phyloP scores from a whole-genome alignment of 257 asterid genomes.

The Jacaranda copaia region DNA sequence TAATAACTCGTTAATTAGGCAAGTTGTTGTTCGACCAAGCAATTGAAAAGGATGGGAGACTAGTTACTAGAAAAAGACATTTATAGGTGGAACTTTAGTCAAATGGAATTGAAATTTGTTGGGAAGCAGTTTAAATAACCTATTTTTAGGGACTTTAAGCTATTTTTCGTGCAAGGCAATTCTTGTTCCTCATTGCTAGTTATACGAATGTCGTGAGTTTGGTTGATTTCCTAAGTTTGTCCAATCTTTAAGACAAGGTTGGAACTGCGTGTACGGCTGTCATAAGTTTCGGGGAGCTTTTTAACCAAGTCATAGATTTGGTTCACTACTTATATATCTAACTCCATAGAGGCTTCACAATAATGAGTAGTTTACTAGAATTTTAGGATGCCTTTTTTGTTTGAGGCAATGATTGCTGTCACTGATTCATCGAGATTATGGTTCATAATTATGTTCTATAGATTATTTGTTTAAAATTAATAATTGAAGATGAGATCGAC shows the following conservation, averaged over 20 bases:
- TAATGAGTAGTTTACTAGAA: too few species aligned
- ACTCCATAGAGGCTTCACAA: too few species aligned
- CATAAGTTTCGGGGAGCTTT: background rate
- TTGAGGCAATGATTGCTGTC: too few species aligned
- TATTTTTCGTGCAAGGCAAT: constrained; percentile 29
- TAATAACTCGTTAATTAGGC: background rate
- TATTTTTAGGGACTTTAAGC: background rate
- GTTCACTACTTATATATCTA: too few species aligned
- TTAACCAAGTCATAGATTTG: background rate
- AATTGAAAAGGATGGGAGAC: background rate
- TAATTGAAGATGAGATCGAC: too few species aligned
- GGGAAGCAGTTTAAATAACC: background rate
- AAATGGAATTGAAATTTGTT: background rate
- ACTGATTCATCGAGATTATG: too few species aligned
- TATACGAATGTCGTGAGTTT: background rate
- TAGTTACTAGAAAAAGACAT: background rate
- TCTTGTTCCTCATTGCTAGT: background rate
- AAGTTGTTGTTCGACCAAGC: background rate
- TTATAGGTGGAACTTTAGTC: background rate
- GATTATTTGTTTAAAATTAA: too few species aligned
- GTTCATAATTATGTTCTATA: too few species aligned
- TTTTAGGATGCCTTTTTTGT: too few species aligned
- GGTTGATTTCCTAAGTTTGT: background rate
- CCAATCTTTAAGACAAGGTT: constrained; percentile 31
- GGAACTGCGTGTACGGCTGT: constrained; percentile 34